These are phyloP conservation scores for Pythium biforme DNA, from an alignment of 352 stramenopile species.

Conservation along the genomic window DNA sequence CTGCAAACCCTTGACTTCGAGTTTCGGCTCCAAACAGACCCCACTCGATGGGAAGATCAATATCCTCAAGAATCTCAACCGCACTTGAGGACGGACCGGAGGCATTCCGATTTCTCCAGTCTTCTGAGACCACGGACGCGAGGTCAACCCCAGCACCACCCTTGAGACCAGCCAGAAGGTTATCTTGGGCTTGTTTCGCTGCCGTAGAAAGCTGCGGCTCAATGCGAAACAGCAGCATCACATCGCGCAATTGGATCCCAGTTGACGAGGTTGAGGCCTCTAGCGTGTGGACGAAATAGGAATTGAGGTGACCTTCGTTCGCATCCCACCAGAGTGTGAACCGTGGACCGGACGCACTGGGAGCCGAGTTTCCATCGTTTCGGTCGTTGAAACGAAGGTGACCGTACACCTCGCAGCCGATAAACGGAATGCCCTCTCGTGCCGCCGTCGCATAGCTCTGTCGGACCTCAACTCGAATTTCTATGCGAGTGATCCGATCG, in stretches of 20 bases:
- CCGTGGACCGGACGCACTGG: conserved; percentile 5
- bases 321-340: conserved; percentile 65
- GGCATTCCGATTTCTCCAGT: background rate
- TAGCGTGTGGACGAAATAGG: conserved; percentile 38
- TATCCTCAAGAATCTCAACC: background rate
- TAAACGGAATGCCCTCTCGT: background rate
- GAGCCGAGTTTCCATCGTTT: background rate
- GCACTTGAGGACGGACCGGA: background rate
- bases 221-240: conserved; percentile 12
- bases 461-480: conserved; percentile 22
- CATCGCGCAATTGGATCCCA: conserved; percentile 5
- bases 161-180: background rate
- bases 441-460: background rate
- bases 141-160: conserved; percentile 15
- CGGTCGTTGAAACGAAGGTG: conserved; percentile 26
- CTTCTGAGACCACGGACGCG: background rate
- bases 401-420: conserved; percentile 47
- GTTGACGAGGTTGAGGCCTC: conserved; percentile 6
- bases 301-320: conserved; percentile 39
- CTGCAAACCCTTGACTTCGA: background rate
- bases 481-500: conserved; percentile 4
- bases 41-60: conserved; percentile 21
- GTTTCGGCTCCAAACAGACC: background rate
- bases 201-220: conserved; percentile 3
- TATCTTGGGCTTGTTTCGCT: background rate